A percentile compares a stretch with the other conserved stretches of the same genome.
These are phyloP conservation scores for Lecanicillium sp. DNA, from an alignment of 2,329 filamentous ascomycete genomes.

Conservation along the genomic window DNA sequence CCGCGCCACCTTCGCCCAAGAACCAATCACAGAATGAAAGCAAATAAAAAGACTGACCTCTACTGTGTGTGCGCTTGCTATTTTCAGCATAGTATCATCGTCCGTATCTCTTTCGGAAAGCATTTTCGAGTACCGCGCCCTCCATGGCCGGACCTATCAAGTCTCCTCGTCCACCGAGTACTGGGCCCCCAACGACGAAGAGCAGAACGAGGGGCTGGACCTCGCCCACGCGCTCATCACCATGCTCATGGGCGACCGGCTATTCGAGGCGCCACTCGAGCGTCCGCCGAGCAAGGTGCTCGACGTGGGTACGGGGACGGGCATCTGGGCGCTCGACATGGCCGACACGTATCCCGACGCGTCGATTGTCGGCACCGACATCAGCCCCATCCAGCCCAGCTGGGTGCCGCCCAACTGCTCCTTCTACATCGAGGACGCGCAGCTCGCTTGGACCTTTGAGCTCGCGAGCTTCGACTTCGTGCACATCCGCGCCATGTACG, in stretches of 20 bases:
- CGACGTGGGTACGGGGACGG: constrained; percentile 15
- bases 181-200: constrained; percentile 25
- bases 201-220: constrained; percentile 21
- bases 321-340: constrained; percentile 49
- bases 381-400: constrained; percentile 50
- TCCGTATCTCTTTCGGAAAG: constrained; percentile 28
- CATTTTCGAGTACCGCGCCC: constrained; percentile 26
- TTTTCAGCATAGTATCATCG: constrained; percentile 20
- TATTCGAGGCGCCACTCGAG: constrained; percentile 15
- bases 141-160: constrained; percentile 28
- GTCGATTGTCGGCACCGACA: constrained; percentile 45
- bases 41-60: no score
- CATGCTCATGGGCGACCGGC: constrained; percentile 19
- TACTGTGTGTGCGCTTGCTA: not conserved
- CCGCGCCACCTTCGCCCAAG: not conserved
- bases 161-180: constrained; percentile 23
- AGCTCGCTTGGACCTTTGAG: constrained; percentile 24
- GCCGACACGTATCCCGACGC: constrained; percentile 37
- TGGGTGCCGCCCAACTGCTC: constrained; percentile 45
- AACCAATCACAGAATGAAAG: not conserved
- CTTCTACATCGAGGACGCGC: constrained; percentile 30
- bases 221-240: constrained; percentile 23
- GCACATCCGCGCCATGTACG: constrained; percentile 51
- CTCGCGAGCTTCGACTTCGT: constrained; percentile 48
- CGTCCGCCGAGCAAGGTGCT: not conserved